Evolutionary conservation across 129 eudicot species (phyloP), one percentile per base, ranked within the genome.

Genomic region (Escallonia rubra): DNA sequence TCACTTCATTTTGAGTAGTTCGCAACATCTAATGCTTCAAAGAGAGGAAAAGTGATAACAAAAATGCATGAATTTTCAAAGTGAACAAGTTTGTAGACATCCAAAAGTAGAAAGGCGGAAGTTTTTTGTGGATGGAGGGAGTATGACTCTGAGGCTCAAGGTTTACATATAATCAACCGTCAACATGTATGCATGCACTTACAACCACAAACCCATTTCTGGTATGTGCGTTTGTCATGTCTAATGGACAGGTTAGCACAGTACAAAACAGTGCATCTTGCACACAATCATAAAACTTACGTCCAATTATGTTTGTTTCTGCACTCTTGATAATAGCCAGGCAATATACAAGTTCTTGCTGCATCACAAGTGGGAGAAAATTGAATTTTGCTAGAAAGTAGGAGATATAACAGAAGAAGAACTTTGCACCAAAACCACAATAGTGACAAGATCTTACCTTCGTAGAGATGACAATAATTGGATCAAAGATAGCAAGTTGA

Each of bases 241-340:
- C 55, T 46, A 45, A 23, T 68, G 16, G 53, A 68, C 41, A 51
- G 14, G 23, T 57, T 23, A 57, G 34, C 47, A 6, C 56, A 63
- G 13, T 52, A 43, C 46, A 48, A 53, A 4, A 46, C 50, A 46
- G 50, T 54, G 59, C 59, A 23, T 23, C 34, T 23, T 64, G 73
- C 60, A 57, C 9, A 54, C 38, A 67, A 70, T 52, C 42, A 69
- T 56, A 40, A 47, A 61, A 79, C 98, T 86, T 84, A 92, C 96
- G 98, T 43, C 98, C 98, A 13, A 92, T 89, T 56, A 92, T 92
- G 79, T 81, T 91, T 16, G 86, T 75, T 52, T 88, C 95, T 14
- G 81, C 58, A 74, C 95, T 89, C 83, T 69, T 86, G 75, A 92
- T 82, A 54, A 92, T 81, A 57, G 91, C 96, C 75, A 92, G 81